Base-by-base conservation (phyloP, 2,329 filamentous ascomycete species). In the Microsporum ferrugineum region DNA sequence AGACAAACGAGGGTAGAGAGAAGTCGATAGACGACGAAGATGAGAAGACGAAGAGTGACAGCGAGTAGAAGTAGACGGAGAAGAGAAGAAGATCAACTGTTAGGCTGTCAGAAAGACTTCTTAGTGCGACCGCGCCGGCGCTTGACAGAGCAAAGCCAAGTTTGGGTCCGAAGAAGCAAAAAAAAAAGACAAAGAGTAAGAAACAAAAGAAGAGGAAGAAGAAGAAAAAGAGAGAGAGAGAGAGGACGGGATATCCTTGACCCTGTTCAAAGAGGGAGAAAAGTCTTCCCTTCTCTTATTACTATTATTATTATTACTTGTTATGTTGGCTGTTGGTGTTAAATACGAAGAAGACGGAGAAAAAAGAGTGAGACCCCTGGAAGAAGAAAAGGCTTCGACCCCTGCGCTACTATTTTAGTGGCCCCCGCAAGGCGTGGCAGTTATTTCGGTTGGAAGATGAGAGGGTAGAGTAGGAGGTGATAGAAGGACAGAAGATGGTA, bases 221-320 rank as follows among this genome's bases (percentile, higher is more conserved):
- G 49, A 55, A 33, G 59, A 58, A 65, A 66, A 62, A 64, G 61
- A 67, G 67, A 65, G 63, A 67, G 65, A 62, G 64, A 58, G 43
- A 60, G 60, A 59, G 60, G 57, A 57, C 51, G 61, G 59, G 17
- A 23, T 23, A 23, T 23, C 17, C 17, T 23, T 23, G 17, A 23
- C 17, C 17, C 17, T 23, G 17, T 23, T 23, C 17, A 23, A 23
- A 23, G 17, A 23, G 17, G 17, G 17, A 17, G 53, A 61, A 63
- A 14, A 43, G 39, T 23, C 39, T 7, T 17, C 39, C 7, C 10
- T 7, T 17, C 39, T 1, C 10, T 7, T 43, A 14, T 43, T 43
- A 43, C 17, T 23, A 23, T 23, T 23, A 23, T 23, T 23, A 23
- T 23, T 23, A 23, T 23, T 23, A 23, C 17, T 23, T 23, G 17